A percentile compares a stretch with the other conserved stretches of the same genome.
Conservation (phyloP, 257 asterid genomes). For the Solanum chilense region DNA sequence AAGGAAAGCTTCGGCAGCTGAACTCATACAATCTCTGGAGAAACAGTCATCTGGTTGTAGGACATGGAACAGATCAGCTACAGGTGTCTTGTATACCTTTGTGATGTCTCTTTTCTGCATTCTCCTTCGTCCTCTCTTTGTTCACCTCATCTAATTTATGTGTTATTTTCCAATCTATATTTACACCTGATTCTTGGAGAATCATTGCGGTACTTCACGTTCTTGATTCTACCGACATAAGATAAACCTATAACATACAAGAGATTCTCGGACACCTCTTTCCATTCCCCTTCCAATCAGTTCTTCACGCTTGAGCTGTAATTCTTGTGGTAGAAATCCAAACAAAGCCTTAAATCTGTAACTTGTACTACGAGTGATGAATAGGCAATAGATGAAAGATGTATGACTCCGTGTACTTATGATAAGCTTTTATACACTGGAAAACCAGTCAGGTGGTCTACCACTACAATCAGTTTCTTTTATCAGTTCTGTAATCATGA, state of each 20-base stretch:
- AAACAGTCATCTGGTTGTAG: constrained; percentile 6
- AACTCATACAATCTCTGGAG: constrained; percentile 1
- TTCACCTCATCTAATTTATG: not conserved
- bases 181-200: not conserved
- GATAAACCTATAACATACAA: not conserved
- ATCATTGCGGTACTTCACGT: not conserved
- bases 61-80: constrained; percentile 1
- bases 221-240: not conserved
- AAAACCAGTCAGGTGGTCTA: not conserved
- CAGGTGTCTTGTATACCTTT: not conserved
- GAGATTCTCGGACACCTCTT: not conserved
- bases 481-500: not conserved
- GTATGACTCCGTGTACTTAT: not conserved
- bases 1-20: constrained; percentile 3
- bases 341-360: not conserved
- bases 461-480: not conserved
- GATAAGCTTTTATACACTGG: not conserved
- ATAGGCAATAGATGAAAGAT: not conserved
- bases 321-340: not conserved
- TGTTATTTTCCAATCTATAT: not conserved
- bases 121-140: not conserved
- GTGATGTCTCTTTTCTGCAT: not conserved
- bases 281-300: not conserved
- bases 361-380: not conserved
- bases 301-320: not conserved